These are phyloP conservation scores for Gossypium ekmanianum DNA, from an alignment of 345 rosid genomes.

Conservation along the genomic window DNA sequence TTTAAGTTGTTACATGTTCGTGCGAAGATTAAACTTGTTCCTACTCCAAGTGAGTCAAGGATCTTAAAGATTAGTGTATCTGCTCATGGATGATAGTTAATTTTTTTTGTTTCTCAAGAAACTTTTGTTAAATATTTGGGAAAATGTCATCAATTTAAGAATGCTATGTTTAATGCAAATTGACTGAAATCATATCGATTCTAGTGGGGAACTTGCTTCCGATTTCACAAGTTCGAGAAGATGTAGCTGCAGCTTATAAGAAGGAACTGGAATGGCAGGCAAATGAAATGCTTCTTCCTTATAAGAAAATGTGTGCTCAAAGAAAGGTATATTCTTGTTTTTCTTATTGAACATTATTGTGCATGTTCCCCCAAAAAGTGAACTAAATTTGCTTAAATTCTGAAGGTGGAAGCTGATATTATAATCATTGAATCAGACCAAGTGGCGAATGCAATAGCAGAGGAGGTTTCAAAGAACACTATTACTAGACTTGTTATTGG, in stretches of 20 bases:
- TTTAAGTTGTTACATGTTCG: constrained; percentile 71
- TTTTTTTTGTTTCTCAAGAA: neutral
- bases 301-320: constrained; percentile 55
- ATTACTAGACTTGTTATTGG: constrained; percentile 77
- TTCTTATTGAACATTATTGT: neutral
- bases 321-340: constrained; percentile 50
- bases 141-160: too few species aligned
- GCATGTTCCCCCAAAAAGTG: neutral
- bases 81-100: neutral
- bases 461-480: constrained; percentile 46
- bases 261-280: constrained; percentile 66
- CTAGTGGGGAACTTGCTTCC: constrained; percentile 75
- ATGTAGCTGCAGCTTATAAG: constrained; percentile 68
- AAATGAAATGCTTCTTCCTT: constrained; percentile 56
- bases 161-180: neutral
- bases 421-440: constrained; percentile 58
- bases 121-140: too few species aligned
- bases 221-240: constrained; percentile 67
- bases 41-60: constrained; percentile 74
- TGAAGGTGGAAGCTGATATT: constrained; percentile 60
- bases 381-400: constrained; percentile 9
- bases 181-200: constrained; percentile 4
- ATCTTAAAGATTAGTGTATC: neutral
- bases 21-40: constrained; percentile 52
- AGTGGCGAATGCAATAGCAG: constrained; percentile 61